Base-by-base conservation (phyloP, 108 stramenopile species). In the Aurantiochytrium sp. region DNA sequence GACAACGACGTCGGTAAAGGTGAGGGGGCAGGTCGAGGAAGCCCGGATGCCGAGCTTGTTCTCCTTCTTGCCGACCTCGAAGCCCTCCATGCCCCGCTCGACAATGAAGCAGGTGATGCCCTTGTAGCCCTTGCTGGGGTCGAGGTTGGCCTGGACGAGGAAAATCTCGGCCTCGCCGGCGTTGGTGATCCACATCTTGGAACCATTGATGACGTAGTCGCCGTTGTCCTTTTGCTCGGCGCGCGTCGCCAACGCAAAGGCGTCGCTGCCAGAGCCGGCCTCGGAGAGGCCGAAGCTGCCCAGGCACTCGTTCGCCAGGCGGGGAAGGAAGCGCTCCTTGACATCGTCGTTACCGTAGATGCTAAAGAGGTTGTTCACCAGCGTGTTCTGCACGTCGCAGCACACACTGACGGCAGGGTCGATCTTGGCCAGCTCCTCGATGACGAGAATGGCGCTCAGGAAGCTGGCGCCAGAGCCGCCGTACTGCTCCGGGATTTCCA, bases 31-130 rank as follows among this genome's bases (percentile, higher is more conserved):
- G 0, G 98, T 98, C 41, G 94, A 95, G 30, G 96, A 96, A 0
- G 98, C 98, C 27, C 94, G 91, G 27, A 97, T 87, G 15, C 98
- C 98, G 32, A 97, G 91, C 88, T 98, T 98, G 85, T 95, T 93
- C 91, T 98, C 97, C 37, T 96, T 94, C 42, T 87, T 91, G 6
- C 97, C 97, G 22, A 98, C 94, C 59, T 86, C 85, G 31, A 98
- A 87, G 36, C 96, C 96, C 85, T 94, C 93, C 15, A 91, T 93
- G n/a, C 90, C 91, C 2, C 95, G 92, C 90, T 95, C 96, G 41
- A 97, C 95, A 92, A 97, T 92, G 88, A 98, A 97, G 37, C 96
- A 96, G 36, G 97, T 98, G 85, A 97, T 97, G 31, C 98, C 97
- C 92, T 93, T 96, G 94, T 98, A 96, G 48, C 96, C 96, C 59